Evolutionary conservation across 345 rosid species (phyloP).

Genomic region (Turnera subulata): DNA sequence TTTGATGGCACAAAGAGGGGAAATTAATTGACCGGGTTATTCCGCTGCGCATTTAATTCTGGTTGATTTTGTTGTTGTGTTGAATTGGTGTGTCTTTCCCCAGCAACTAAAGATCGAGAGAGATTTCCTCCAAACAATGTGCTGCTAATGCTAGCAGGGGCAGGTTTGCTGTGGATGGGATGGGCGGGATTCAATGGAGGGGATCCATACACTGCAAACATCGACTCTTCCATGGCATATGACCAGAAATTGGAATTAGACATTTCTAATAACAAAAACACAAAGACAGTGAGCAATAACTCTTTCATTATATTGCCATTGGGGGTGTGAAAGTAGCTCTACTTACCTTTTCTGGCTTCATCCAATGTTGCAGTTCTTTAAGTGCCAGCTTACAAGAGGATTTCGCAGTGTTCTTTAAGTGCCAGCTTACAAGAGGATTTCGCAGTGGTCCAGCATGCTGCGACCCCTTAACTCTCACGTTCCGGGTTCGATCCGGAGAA

Average conservation of each 20-base stretch:
- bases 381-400: conserved; percentile 57
- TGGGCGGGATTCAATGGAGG: conserved; percentile 60
- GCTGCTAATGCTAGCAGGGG: conserved; percentile 38
- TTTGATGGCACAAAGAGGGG: too few relatives aligned
- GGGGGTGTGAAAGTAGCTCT: neutral
- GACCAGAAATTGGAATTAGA: neutral
- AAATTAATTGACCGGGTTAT: too few relatives aligned
- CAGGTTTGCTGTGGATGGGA: conserved; percentile 52
- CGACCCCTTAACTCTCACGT: too few relatives aligned
- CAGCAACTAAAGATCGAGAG: conserved; percentile 36
- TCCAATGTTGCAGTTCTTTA: conserved; percentile 65
- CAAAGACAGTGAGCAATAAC: too few relatives aligned
- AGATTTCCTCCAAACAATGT: conserved; percentile 47
- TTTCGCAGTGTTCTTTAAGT: conserved; percentile 44
- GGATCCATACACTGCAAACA: conserved; percentile 43
- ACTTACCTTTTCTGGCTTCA: conserved; percentile 68
- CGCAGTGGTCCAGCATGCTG: too few relatives aligned
- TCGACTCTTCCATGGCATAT: conserved; percentile 44
- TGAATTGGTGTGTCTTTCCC: too few relatives aligned
- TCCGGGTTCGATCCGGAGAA: too few relatives aligned
- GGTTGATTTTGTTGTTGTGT: too few relatives aligned
- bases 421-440: neutral
- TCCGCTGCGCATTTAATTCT: too few relatives aligned
- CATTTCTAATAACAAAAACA: neutral
- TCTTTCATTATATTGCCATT: neutral